A percentile compares a stretch with the other conserved stretches of the same genome.
Evolutionary conservation across 345 rosid genomes (phyloP).

Genomic region (Eucalyptus regnans): DNA sequence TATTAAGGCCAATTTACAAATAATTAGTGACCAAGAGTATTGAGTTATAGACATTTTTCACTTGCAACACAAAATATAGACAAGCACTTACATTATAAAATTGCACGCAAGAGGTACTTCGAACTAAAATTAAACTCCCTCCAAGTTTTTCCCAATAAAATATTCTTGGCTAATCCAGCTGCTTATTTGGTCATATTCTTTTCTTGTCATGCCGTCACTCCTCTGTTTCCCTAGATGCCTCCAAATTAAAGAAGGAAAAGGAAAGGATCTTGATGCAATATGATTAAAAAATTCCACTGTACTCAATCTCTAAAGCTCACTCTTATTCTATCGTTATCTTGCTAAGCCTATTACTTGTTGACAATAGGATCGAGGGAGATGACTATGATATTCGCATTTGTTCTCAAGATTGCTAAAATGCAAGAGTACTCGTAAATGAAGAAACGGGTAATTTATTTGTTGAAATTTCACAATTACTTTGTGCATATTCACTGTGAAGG

Average conservation of each 20-base stretch:
- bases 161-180: accelerated
- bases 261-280: background rate
- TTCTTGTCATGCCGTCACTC: background rate
- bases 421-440: background rate
- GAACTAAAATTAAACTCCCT: accelerated
- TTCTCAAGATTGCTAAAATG: background rate
- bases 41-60: background rate
- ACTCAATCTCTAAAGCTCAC: background rate
- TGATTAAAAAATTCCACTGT: background rate
- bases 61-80: background rate
- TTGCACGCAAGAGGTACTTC: accelerated
- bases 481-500: background rate
- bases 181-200: background rate
- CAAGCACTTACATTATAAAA: background rate
- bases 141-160: background rate
- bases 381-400: background rate
- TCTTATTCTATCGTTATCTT: background rate
- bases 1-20: background rate
- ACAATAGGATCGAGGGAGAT: background rate
- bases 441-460: background rate
- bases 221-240: background rate
- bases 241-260: background rate
- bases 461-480: background rate
- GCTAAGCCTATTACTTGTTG: background rate
- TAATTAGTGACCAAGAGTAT: background rate